Evolutionary conservation across 768 basidiomycete species (phyloP).

Genomic region (Boletus rubropictus): DNA sequence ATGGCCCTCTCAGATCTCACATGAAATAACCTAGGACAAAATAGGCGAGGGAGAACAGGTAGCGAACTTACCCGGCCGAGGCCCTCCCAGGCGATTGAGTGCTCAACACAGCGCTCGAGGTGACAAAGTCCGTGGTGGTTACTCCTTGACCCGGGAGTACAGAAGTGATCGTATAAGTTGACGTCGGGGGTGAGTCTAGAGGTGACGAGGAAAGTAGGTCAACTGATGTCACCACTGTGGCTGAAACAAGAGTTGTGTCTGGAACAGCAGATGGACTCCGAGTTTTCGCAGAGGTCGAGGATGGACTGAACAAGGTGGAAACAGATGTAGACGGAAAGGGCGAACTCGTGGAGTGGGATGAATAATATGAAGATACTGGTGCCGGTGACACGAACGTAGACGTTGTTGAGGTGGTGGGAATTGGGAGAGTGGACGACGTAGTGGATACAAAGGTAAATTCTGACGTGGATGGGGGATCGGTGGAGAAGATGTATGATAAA

Average conservation of each 20-base stretch:
- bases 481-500: neutral
- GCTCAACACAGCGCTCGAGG: constrained; percentile 22
- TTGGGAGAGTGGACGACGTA: neutral
- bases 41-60: neutral
- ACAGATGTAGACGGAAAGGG: neutral
- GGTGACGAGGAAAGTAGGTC: neutral
- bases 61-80: constrained; percentile 13
- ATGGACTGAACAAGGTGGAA: neutral
- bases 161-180: constrained; percentile 21
- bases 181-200: constrained; percentile 2
- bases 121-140: constrained; percentile 15
- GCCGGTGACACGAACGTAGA: neutral
- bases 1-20: constrained; percentile 9
- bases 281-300: neutral
- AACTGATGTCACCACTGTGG: constrained; percentile 11
- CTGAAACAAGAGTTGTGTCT: constrained; percentile 8
- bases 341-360: neutral
- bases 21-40: neutral
- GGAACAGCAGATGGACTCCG: neutral
- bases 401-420: neutral
- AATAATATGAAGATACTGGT: neutral
- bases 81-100: constrained; percentile 9
- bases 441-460: neutral
- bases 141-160: constrained; percentile 9
- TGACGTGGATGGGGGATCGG: neutral